phyloP scores from a whole-genome alignment of 306 rosid genomes.

The Carpinus viminea region DNA sequence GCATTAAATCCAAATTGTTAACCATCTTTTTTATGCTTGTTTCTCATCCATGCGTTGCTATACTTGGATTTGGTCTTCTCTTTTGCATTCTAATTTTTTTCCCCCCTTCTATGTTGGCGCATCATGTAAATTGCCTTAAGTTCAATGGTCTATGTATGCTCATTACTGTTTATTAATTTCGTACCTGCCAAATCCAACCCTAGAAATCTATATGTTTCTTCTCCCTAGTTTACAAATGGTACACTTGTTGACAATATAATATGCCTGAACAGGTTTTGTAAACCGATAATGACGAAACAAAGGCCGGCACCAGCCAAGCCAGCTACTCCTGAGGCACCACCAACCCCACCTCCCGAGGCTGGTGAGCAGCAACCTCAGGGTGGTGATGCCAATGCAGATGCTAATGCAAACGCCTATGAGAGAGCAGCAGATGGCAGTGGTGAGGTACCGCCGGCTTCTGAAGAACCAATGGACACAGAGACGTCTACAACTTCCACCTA shows the following conservation, averaged over 20 bases:
- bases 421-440: constrained; percentile 34
- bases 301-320: constrained; percentile 72
- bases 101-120: background rate
- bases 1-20: background rate
- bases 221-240: background rate
- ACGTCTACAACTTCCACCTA: constrained; percentile 53
- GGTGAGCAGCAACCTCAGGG: constrained; percentile 49
- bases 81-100: too few relatives aligned
- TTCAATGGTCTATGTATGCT: background rate
- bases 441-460: constrained; percentile 49
- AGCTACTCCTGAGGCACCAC: constrained; percentile 55
- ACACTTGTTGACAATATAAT: too few relatives aligned
- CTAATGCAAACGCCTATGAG: constrained; percentile 22
- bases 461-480: constrained; percentile 84
- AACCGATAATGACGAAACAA: constrained; percentile 85
- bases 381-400: constrained; percentile 33
- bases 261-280: constrained; percentile 55
- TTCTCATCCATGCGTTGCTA: background rate
- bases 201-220: background rate
- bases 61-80: background rate
- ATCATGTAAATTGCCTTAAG: background rate
- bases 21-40: background rate
- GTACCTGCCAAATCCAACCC: background rate
- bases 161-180: background rate
- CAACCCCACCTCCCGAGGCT: constrained; percentile 52